These are phyloP conservation scores for Cenchrus americanus DNA, from an alignment of 176 grass and related monocot genomes.

Conservation along the genomic window DNA sequence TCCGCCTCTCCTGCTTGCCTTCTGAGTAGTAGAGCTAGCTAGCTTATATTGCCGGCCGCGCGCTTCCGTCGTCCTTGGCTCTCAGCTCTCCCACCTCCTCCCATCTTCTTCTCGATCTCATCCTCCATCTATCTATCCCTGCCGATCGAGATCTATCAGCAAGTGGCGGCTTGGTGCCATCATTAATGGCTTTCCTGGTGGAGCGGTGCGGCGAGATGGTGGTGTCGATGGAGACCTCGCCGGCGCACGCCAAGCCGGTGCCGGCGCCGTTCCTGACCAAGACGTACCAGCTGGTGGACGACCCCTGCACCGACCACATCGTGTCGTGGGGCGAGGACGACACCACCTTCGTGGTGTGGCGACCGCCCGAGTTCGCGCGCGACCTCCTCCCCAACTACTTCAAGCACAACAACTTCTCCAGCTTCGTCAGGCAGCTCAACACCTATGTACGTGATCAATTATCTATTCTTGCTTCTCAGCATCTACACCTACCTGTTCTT, in stretches of 20 bases:
- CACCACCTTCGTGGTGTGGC: slow-evolving; percentile 96
- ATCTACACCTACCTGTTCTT: not conserved
- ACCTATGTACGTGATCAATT: slow-evolving; percentile 68
- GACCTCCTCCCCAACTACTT: slow-evolving; percentile 97
- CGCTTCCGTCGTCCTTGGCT: not conserved
- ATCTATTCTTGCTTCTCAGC: too few species aligned
- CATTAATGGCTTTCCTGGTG: slow-evolving; percentile 66
- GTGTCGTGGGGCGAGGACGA: slow-evolving; percentile 93
- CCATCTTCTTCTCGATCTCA: not conserved
- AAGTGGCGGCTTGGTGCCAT: too few species aligned
- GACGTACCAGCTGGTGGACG: slow-evolving; percentile 97
- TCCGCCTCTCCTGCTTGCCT: not conserved
- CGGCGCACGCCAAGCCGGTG: slow-evolving; percentile 49
- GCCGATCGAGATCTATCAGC: not conserved
- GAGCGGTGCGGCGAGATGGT: slow-evolving; percentile 78
- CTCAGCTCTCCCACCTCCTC: not conserved
- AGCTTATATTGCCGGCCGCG: slow-evolving; percentile 34
- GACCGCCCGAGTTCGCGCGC: slow-evolving; percentile 79
- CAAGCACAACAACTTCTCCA: slow-evolving; percentile 99
- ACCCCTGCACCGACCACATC: slow-evolving; percentile 97
- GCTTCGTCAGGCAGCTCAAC: slow-evolving; percentile 99
- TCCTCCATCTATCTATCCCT: not conserved
- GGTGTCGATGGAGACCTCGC: slow-evolving; percentile 68
- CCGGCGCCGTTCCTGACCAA: slow-evolving; percentile 95
- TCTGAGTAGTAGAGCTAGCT: not conserved